Evolutionary conservation across 2,329 filamentous ascomycete genomes (phyloP), one percentile per base, ranked within the genome.

Genomic region (Beauveria medogensis): DNA sequence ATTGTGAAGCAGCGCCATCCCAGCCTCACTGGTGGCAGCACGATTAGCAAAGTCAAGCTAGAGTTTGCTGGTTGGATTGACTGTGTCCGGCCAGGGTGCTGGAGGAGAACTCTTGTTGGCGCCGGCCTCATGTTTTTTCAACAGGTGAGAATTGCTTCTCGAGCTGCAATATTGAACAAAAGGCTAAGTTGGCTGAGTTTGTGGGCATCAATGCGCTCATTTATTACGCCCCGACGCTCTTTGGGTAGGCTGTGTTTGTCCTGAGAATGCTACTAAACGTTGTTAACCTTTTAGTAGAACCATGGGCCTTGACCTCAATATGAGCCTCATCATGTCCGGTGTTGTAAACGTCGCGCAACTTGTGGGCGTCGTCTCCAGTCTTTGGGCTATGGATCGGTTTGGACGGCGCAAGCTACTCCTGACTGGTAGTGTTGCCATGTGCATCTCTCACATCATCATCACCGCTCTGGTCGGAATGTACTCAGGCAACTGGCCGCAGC

Each of bases 151-250:
- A 37, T n/a, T 18, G 7, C 41, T 20, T 43, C 12, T 9, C 16
- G 16, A n/a, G 41, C n/a, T 20, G 18, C 18, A 43, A 9, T 43
- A 20, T 43, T 43, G n/a, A 43, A 10, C 3, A 43, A 9, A 5
- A 2, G 8, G 41, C 41, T 43, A 43, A 43, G 9, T 5, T 43
- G 41, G n/a, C 3, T 12, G 7, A 43, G 41, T 43, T 43, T 8
- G 7, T 37, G 69, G 69, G 3, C 10, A 70, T 74, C 18, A 77
- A 78, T 59, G 75, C 75, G 1, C 74, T 82, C 43, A 78, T 83
- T 66, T 84, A 84, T 71, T 85, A 84, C 64, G 79, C 80, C 0
- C 83, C 83, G 0, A 77, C 79, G 40, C 83, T 86, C 60, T 86
- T 86, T 72, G 73, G 73, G 61, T 43, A 43, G 7, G 41, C 18